Percentiles rank a stretch among this genome's conserved stretches.
Conservation (phyloP, 2,329 filamentous ascomycete genomes). For the Aspergillus sp. region DNA sequence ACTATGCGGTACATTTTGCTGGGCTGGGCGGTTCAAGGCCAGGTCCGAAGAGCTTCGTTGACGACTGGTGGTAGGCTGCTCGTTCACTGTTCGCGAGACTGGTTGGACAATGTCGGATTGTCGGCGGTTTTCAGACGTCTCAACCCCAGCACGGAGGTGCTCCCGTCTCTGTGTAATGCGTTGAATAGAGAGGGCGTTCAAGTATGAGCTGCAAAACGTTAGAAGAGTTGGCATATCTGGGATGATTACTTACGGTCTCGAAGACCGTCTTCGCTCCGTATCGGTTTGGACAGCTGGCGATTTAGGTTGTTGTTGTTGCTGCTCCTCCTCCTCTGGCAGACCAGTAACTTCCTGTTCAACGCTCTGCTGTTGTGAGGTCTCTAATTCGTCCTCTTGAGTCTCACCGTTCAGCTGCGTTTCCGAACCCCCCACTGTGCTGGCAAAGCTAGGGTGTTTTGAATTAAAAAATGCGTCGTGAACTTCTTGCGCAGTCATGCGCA, state of each 20-base stretch:
- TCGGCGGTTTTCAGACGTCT: slow-evolving; percentile 2
- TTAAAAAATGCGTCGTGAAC: slow-evolving; percentile 27
- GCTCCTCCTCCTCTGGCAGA: not conserved
- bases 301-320: not conserved
- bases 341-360: not conserved
- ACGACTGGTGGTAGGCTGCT: not conserved
- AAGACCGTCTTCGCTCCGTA: slow-evolving; percentile 16
- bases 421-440: slow-evolving; percentile 16
- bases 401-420: not conserved
- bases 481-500: slow-evolving; percentile 44
- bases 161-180: slow-evolving; percentile 15
- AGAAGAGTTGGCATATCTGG: not conserved
- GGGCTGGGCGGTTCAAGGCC: not conserved
- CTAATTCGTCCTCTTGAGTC: not conserved
- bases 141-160: not conserved
- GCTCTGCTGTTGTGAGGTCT: not conserved
- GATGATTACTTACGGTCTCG: slow-evolving; percentile 15
- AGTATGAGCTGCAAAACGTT: slow-evolving; percentile 12
- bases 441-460: slow-evolving; percentile 18
- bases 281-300: not conserved
- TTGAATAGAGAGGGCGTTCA: slow-evolving; percentile 14
- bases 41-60: slow-evolving; percentile 10
- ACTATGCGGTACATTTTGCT: slow-evolving; percentile 1
- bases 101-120: slow-evolving; percentile 13
- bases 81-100: not conserved